Base-by-base conservation (phyloP, 257 asterid species). In the Ilex aquifolium region DNA sequence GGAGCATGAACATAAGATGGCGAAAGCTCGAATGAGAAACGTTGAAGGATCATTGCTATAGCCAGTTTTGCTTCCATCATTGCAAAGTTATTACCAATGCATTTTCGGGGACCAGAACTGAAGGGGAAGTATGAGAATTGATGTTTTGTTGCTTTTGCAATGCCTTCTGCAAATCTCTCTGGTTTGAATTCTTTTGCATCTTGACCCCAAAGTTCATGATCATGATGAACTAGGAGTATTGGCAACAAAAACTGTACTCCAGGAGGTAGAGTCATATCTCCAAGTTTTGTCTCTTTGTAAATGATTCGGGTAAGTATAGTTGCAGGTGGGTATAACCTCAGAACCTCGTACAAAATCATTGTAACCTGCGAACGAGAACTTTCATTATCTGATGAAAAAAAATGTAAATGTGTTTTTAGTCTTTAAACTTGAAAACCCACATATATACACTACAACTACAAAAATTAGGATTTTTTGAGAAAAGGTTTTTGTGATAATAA, bases 121-220 rank as follows among this genome's bases (percentile, higher is more conserved):
- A 80, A 80, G 2, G 86, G 86, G 48, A 77, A 71, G 68, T 68
- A 83, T 1, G 69, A 70, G 10, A 75, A 68, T 29, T 46, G 69
- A 16, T 74, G 75, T 5, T 74, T 74, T 0, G 91, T 79, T 0
- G 83, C 87, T 13, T 69, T 77, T 12, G 85, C 79, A 11, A 81
- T 31, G 32, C 91, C 87, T 44, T 72, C 31, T 10, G 75, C 49
- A 59, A 84, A 84, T 66, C 91, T 76, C 9, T 81, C 78, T 5
- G 87, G 91, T 2, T 75, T 84, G 77, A 84, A 84, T 49, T 79
- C 80, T 29, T 69, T 63, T 17, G 68, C 74, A 65, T 84, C 86
- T 10, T 72, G 76, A 1, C 86, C 86, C 91, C 91, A 84, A 0
- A 79, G 36, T 0, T 49, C 54, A 7, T 12, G 54, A 15, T 49